phyloP scores from a whole-genome alignment of 805 yeast species.

The Ogataea methylovora region DNA sequence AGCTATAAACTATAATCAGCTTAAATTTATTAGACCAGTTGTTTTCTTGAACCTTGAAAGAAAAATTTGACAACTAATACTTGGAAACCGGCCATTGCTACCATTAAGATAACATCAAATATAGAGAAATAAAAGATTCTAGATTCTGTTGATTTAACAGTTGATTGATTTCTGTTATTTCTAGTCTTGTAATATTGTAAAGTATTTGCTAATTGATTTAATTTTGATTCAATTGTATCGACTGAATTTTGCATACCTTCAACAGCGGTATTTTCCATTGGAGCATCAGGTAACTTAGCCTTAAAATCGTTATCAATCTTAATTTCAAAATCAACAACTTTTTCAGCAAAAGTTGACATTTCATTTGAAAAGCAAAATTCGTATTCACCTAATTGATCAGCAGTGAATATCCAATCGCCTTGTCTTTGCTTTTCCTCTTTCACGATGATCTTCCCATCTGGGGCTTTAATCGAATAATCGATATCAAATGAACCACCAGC shows the following conservation, averaged over 20 bases:
- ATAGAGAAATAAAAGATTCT: constrained; percentile 62
- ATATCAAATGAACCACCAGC: constrained; percentile 75
- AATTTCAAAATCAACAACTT: constrained; percentile 79
- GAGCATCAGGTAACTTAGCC: constrained; percentile 57
- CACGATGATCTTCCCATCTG: constrained; percentile 46
- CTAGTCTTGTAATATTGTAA: constrained; percentile 84
- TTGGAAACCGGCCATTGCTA: constrained; percentile 65
- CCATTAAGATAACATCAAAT: constrained; percentile 55
- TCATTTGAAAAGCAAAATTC: constrained; percentile 80
- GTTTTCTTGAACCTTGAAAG: constrained; percentile 66
- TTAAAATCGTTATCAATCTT: constrained; percentile 45
- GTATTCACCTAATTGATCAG: constrained; percentile 67
- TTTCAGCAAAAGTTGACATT: constrained; percentile 76
- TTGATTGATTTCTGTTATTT: constrained; percentile 83
- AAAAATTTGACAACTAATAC: constrained; percentile 60
- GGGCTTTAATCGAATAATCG: constrained; percentile 58
- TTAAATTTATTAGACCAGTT: constrained; percentile 35
- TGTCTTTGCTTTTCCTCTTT: constrained; percentile 59
- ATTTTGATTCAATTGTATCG: constrained; percentile 49
- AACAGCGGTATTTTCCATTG: constrained; percentile 46
- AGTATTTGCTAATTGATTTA: constrained; percentile 47
- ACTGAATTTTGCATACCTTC: constrained; percentile 50
- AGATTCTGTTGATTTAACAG: constrained; percentile 57
- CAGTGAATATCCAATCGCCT: constrained; percentile 71
- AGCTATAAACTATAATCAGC: constrained; percentile 1